phyloP scores from a whole-genome alignment of 2,329 filamentous ascomycete species.

The Fusarium tanahbumbuense region DNA sequence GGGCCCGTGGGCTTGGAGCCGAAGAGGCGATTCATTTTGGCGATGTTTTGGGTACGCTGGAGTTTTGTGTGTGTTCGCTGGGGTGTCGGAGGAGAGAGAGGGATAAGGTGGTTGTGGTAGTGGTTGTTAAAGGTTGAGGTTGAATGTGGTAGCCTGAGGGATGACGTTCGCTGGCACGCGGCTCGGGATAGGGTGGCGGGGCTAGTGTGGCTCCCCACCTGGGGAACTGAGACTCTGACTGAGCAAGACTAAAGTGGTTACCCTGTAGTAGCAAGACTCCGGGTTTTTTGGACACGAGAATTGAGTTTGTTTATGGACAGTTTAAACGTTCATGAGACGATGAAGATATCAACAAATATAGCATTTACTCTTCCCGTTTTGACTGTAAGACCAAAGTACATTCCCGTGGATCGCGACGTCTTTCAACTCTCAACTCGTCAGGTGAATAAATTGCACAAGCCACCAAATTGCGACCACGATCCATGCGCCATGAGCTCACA shows the following conservation, averaged over 20 bases:
- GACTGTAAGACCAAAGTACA: no score
- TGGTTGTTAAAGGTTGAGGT: constrained; percentile 9
- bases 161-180: constrained; percentile 44
- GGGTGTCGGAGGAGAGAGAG: not conserved
- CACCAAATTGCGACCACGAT: no score
- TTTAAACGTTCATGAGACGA: no score
- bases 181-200: constrained; percentile 24
- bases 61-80: fast-evolving
- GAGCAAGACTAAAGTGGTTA: not conserved
- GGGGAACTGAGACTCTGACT: constrained; percentile 1
- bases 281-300: not conserved
- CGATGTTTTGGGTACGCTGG: no score
- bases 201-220: constrained; percentile 20
- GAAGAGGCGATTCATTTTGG: constrained; percentile 93
- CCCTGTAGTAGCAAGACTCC: not conserved
- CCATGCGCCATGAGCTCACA: no score
- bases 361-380: no score
- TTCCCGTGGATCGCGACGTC: no score
- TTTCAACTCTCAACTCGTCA: no score
- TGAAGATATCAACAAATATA: no score
- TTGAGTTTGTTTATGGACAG: fast-evolving
- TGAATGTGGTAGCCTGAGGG: constrained; percentile 37
- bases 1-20: constrained; percentile 87
- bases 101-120: not conserved
- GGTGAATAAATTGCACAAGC: no score